Percentiles rank a stretch among this genome's conserved stretches.
These are phyloP conservation scores for Fusarium austroafricanum DNA, from an alignment of 2,329 filamentous ascomycete species.

Conservation along the genomic window DNA sequence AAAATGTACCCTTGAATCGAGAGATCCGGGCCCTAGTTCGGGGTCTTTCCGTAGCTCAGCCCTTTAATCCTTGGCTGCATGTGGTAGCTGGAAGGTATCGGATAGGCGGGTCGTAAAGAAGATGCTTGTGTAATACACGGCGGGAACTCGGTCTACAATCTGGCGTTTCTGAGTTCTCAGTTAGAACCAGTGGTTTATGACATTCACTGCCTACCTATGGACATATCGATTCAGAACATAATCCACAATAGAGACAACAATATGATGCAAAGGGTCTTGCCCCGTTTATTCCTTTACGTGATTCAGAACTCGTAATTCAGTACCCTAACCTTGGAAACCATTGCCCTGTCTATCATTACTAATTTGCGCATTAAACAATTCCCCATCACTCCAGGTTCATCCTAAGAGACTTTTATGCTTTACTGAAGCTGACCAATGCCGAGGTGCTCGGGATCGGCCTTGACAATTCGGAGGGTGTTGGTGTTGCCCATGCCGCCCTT, in stretches of 20 bases:
- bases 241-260: neutral
- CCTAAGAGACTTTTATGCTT: conserved; percentile 27
- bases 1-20: neutral
- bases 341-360: conserved; percentile 49
- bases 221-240: neutral
- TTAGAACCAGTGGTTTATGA: too few relatives aligned
- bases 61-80: conserved; percentile 28
- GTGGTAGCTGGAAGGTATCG: neutral
- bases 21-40: neutral
- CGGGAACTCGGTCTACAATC: neutral
- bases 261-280: conserved; percentile 23
- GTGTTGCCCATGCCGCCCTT: conserved; percentile 92
- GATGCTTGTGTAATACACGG: conserved; percentile 13
- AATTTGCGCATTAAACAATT: conserved; percentile 46
- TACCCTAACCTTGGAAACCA: conserved; percentile 44
- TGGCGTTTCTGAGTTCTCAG: neutral
- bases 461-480: conserved; percentile 78
- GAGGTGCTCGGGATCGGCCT: conserved; percentile 69
- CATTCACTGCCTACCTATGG: neutral
- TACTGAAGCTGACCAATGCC: conserved; percentile 61
- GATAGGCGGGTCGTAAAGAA: neutral
- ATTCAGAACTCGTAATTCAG: conserved; percentile 44
- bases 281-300: conserved; percentile 39
- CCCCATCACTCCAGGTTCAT: conserved; percentile 22
- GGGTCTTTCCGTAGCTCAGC: conserved; percentile 13